Percentiles rank a stretch among this genome's conserved stretches.
Conservation (phyloP, 177 flowering plant species). For the Vitis hybrid region DNA sequence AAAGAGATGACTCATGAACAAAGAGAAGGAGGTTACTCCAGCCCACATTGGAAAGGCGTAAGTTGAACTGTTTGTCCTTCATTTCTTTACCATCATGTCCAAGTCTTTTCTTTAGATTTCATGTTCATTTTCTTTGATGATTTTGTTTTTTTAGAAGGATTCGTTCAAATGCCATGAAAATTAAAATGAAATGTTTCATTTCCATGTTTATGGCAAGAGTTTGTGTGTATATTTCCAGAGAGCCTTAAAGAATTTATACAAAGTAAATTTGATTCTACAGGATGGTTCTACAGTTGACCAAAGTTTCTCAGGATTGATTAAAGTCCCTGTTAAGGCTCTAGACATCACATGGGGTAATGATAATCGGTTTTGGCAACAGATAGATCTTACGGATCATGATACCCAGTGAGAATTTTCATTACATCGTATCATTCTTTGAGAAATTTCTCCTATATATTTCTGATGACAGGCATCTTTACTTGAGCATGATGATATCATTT, state of each 20-base stretch:
- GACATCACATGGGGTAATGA: conserved; percentile 34
- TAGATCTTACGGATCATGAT: neutral
- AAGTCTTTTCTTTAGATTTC: neutral
- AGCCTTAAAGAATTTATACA: neutral
- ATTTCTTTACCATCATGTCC: neutral
- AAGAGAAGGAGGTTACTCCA: neutral
- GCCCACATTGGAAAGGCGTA: conserved; percentile 14
- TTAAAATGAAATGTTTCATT: too few relatives aligned
- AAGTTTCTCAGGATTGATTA: neutral
- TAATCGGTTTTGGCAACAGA: conserved; percentile 28
- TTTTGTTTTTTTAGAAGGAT: too few relatives aligned
- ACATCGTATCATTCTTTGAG: neutral
- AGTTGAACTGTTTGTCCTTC: neutral
- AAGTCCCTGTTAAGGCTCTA: conserved; percentile 14
- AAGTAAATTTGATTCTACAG: neutral
- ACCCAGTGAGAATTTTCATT: conserved; percentile 9
- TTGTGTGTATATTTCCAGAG: neutral
- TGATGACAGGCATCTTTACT: too few relatives aligned
- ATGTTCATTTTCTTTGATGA: neutral
- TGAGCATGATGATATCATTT: neutral
- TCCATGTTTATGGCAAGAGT: neutral
- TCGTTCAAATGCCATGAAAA: too few relatives aligned
- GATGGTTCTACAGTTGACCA: neutral
- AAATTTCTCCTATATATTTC: neutral
- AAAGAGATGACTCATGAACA: neutral